phyloP scores from a whole-genome alignment of 495 filamentous ascomycete genomes.

The Annulohypoxylon nitens region DNA sequence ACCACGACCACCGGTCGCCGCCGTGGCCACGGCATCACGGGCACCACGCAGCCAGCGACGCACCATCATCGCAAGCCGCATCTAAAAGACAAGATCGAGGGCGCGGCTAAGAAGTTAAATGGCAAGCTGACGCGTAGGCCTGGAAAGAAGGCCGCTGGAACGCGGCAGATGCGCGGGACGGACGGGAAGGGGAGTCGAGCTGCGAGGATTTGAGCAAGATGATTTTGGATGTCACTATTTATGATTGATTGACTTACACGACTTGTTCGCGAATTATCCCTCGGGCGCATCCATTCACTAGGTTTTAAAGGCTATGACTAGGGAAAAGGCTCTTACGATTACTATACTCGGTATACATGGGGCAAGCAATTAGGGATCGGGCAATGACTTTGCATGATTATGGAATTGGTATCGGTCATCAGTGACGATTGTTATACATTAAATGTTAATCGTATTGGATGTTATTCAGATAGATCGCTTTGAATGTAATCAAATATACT shows the following conservation, averaged over 20 bases:
- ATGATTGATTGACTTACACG: background rate
- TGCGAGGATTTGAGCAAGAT: background rate
- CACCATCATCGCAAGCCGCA: slow-evolving; percentile 55
- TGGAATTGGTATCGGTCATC: background rate
- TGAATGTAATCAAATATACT: slow-evolving; percentile 9
- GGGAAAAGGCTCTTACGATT: background rate
- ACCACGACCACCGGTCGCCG: slow-evolving; percentile 22
- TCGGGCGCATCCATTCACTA: background rate
- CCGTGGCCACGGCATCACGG: slow-evolving; percentile 25
- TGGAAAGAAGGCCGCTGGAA: slow-evolving; percentile 53
- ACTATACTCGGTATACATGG: background rate
- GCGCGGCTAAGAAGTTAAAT: slow-evolving; percentile 52
- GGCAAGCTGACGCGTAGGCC: slow-evolving; percentile 50
- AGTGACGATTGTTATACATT: background rate
- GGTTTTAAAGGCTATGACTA: background rate
- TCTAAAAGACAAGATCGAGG: slow-evolving; percentile 52
- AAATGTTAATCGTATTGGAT: background rate
- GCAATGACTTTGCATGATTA: background rate
- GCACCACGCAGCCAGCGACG: slow-evolving; percentile 45
- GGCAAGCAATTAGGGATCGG: background rate
- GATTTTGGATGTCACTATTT: background rate
- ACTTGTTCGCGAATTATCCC: background rate
- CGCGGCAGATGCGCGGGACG: slow-evolving; percentile 53
- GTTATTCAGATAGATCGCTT: background rate
- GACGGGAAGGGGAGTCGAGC: slow-evolving; percentile 50